These are phyloP conservation scores for Echinosophora koreensis DNA, from an alignment of 306 rosid genomes.

Conservation along the genomic window DNA sequence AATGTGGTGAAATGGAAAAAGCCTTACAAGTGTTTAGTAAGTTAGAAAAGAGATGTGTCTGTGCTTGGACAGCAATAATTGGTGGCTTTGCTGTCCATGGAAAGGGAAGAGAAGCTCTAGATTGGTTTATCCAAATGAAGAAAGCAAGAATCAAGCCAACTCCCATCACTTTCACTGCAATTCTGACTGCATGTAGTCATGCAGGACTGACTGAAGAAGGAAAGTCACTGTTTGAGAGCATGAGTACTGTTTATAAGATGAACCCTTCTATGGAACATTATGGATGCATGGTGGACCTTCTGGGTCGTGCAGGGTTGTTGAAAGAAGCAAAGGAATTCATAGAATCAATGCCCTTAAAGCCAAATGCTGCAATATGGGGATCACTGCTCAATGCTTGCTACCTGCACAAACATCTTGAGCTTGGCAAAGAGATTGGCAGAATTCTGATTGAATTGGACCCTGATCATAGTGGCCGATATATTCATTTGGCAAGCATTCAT, in stretches of 20 bases:
- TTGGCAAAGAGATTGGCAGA: conserved; percentile 62
- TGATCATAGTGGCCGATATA: conserved; percentile 58
- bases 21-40: conserved; percentile 51
- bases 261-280: conserved; percentile 63
- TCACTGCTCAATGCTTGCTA: conserved; percentile 64
- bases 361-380: conserved; percentile 71
- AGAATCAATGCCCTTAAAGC: conserved; percentile 61
- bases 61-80: conserved; percentile 64
- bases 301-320: conserved; percentile 65
- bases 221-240: conserved; percentile 56
- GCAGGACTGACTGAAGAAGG: conserved; percentile 65
- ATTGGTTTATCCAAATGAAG: conserved; percentile 60
- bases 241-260: conserved; percentile 47
- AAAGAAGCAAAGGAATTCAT: conserved; percentile 60
- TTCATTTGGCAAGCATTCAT: conserved; percentile 61
- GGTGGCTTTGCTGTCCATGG: conserved; percentile 66
- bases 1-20: conserved; percentile 67
- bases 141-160: conserved; percentile 60
- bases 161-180: conserved; percentile 59
- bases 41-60: conserved; percentile 57
- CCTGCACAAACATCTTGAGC: conserved; percentile 58
- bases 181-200: conserved; percentile 69
- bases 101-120: conserved; percentile 63
- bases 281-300: conserved; percentile 73
- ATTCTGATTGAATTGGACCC: conserved; percentile 60